phyloP scores from a whole-genome alignment of 1,139 yeast species.

The Kurtzmaniella natalensis region DNA sequence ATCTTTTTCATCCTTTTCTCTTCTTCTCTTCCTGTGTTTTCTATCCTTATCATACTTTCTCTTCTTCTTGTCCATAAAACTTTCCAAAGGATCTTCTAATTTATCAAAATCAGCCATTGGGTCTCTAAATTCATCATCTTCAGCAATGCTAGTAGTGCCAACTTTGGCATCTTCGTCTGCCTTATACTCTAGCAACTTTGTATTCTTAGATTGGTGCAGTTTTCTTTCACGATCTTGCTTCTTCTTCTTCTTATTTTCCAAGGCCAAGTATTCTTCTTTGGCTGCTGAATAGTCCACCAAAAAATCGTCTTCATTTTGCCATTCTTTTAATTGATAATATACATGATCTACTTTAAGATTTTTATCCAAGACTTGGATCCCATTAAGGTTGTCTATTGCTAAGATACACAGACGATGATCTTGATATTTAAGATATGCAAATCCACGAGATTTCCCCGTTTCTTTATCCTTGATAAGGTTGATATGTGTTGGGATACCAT shows the following conservation, averaged over 20 bases:
- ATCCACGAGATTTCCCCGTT: slow-evolving; percentile 69
- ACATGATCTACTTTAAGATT: slow-evolving; percentile 72
- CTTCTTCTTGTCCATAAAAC: slow-evolving; percentile 4
- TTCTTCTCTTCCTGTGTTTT: background rate
- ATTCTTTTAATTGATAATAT: slow-evolving; percentile 53
- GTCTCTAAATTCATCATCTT: slow-evolving; percentile 13
- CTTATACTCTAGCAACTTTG: slow-evolving; percentile 7
- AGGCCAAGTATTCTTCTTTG: slow-evolving; percentile 1
- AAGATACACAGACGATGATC: slow-evolving; percentile 76
- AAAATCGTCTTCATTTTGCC: slow-evolving; percentile 45
- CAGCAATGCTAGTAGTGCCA: no score
- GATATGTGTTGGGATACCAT: slow-evolving; percentile 79
- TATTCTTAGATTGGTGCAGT: no score
- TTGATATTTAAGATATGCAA: slow-evolving; percentile 79
- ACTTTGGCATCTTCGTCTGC: slow-evolving; percentile 11
- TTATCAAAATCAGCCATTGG: slow-evolving; percentile 12
- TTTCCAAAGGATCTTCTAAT: background rate
- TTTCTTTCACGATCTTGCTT: slow-evolving; percentile 19
- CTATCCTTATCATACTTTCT: slow-evolving; percentile 2
- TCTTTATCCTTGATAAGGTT: slow-evolving; percentile 66
- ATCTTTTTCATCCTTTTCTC: background rate
- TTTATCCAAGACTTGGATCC: slow-evolving; percentile 57
- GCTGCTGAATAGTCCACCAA: slow-evolving; percentile 23
- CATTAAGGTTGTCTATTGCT: slow-evolving; percentile 88
- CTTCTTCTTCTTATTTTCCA: slow-evolving; percentile 7